Base-by-base conservation (phyloP, 2,329 filamentous ascomycete genomes). In the Trichoderma citrinoviride region DNA sequence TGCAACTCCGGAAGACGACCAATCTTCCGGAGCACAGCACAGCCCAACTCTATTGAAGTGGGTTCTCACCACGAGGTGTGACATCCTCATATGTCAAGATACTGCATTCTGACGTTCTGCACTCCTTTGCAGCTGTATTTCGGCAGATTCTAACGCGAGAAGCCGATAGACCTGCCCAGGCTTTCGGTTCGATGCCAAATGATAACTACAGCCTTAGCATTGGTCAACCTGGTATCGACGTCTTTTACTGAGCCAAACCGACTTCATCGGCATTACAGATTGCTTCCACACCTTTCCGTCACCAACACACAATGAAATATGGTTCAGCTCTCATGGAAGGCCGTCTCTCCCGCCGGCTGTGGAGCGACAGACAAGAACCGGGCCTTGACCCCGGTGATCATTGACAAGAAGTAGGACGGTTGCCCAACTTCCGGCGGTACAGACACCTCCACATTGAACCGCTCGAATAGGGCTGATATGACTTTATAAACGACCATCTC, bases 351-450 rank as follows among this genome's bases (percentile, higher is more conserved):
- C 21, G n/a, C 19, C 17, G 8, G n/a, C 40, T 19, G 10, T 62
- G 15, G 23, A 19, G 49, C 0, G 49, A 40, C 40, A n/a, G 43
- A 29, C 27, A 65, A 68, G 41, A 84, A 84, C 0, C 74, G 72
- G 1, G 70, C 81, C 67, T 73, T 80, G 3, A 81, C 78, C 0
- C 81, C 82, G 0, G 79, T 81, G 68, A 83, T 66, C 78, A 85
- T 83, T 1, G 81, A 82, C 71, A 85, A 72, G 63, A 85, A 85
- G 62, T 84, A 85, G 8, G 79, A 79, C 2, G 74, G 76, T 49
- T 78, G 77, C 1, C 78, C 71, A 3, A 77, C 71, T 2, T 81
- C 77, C 0, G 69, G 67, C 0, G 81, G 80, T 67, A 81, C 69
- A 2, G 68, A 68, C 3, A 79, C 73, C 61, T 79, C 71, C 0